Percentiles rank a stretch among this genome's conserved stretches.
Evolutionary conservation across 2,329 filamentous ascomycete species (phyloP).

Genomic region (Calonectria crousiana): DNA sequence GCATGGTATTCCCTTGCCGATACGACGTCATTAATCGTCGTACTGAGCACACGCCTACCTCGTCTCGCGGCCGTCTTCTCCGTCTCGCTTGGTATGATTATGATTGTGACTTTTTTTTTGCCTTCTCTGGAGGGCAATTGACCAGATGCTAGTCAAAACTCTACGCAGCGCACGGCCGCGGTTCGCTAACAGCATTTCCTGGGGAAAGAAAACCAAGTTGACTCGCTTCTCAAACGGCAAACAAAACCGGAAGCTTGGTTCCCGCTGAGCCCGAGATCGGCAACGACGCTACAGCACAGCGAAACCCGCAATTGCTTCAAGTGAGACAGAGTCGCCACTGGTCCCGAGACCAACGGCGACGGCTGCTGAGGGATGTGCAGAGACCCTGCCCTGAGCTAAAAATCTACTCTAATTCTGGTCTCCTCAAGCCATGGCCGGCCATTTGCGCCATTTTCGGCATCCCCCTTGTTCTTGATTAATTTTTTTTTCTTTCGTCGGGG

Average conservation of each 20-base stretch:
- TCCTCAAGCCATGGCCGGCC: neutral
- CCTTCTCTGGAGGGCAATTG: neutral
- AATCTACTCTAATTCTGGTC: constrained; percentile 7
- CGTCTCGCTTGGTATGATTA: neutral
- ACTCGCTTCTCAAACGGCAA: neutral
- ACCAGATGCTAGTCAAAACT: neutral
- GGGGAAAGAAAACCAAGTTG: neutral
- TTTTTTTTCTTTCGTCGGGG: neutral
- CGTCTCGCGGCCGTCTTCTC: neutral
- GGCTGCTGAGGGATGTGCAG: neutral
- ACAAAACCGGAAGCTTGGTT: neutral
- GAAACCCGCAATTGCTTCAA: neutral
- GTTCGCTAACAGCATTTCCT: neutral
- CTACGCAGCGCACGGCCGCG: neutral
- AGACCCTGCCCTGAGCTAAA: neutral
- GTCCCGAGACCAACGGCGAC: neutral
- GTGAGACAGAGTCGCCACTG: neutral
- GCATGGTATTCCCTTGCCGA: constrained; percentile 13
- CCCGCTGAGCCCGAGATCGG: neutral
- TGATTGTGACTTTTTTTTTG: too few species aligned
- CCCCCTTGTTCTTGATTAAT: too few species aligned
- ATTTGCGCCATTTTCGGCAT: constrained; percentile 20
- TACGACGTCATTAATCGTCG: constrained; percentile 15
- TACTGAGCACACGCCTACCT: neutral
- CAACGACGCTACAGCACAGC: neutral